Conservation (phyloP, 192 early-diverging fungal species). For the Backusella tarrabulga region DNA sequence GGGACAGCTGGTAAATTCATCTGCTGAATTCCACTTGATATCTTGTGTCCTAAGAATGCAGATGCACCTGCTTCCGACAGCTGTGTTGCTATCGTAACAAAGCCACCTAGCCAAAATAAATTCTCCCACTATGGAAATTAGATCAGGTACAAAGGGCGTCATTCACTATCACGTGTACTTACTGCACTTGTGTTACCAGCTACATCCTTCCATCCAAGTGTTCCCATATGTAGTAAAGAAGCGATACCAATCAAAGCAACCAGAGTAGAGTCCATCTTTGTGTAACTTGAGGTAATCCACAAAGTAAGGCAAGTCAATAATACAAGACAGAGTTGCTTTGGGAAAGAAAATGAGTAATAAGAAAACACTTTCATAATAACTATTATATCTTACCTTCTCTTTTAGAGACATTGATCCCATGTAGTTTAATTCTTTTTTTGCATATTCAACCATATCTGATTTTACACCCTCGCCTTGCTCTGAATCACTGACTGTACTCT, state of each 20-base stretch:
- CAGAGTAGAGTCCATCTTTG: conserved; percentile 63
- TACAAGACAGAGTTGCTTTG: conserved; percentile 46
- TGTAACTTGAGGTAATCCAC: conserved; percentile 61
- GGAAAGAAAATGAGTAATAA: neutral
- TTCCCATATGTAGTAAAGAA: conserved; percentile 52
- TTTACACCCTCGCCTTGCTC: conserved; percentile 1
- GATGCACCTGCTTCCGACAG: conserved; percentile 68
- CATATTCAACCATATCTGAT: conserved; percentile 14
- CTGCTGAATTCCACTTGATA: conserved; percentile 42
- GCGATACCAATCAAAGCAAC: conserved; percentile 66
- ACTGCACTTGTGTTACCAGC: conserved; percentile 60
- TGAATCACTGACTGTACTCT: neutral
- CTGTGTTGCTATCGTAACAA: conserved; percentile 76
- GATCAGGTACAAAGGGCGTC: neutral
- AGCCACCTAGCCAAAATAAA: conserved; percentile 79
- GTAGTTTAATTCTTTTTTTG: conserved; percentile 2
- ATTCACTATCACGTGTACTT: conserved; percentile 5
- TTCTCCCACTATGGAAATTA: conserved; percentile 64
- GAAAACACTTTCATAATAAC: neutral
- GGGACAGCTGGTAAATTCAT: conserved; percentile 35
- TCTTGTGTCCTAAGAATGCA: conserved; percentile 57
- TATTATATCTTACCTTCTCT: conserved; percentile 15
- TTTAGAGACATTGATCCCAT: conserved; percentile 25
- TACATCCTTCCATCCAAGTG: conserved; percentile 67
- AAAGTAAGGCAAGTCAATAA: conserved; percentile 53